A percentile compares a stretch with the other conserved stretches of the same genome.
These are phyloP conservation scores for Monosporozyma aerobia DNA, from an alignment of 805 yeast species.

Conservation along the genomic window DNA sequence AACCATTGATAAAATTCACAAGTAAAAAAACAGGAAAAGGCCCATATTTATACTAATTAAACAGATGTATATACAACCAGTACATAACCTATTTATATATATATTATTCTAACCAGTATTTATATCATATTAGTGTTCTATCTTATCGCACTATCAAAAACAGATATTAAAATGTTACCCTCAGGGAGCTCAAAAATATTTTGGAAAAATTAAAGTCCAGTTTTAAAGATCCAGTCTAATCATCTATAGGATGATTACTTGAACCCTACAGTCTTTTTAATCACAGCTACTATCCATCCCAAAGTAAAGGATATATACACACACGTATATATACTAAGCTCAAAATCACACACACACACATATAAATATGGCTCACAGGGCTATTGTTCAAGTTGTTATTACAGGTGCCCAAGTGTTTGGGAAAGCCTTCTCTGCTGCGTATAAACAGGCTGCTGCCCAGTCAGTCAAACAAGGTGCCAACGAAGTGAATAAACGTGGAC, in stretches of 20 bases:
- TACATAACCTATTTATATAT: not conserved
- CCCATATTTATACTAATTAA: too few species aligned
- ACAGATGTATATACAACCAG: not conserved
- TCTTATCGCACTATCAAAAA: not conserved
- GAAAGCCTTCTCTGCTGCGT: slow-evolving; percentile 92
- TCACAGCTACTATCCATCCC: not conserved
- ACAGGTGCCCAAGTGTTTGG: slow-evolving; percentile 97
- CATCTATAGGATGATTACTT: not conserved
- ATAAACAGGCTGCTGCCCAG: slow-evolving; percentile 91
- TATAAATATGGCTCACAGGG: slow-evolving; percentile 73
- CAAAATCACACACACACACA: not conserved
- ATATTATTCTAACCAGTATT: not conserved
- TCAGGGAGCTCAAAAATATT: not conserved
- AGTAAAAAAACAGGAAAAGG: not conserved
- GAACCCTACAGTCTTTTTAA: not conserved
- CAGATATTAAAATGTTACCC: not conserved
- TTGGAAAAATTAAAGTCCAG: not conserved
- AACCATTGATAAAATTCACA: not conserved
- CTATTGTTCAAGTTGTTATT: slow-evolving; percentile 76
- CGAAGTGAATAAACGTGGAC: slow-evolving; percentile 29
- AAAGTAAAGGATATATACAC: not conserved
- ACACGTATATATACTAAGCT: not conserved
- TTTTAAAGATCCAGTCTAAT: not conserved
- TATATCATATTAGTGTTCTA: not conserved
- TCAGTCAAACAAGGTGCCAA: slow-evolving; percentile 64